A percentile compares a stretch with the other conserved stretches of the same genome.
phyloP scores from a whole-genome alignment of 192 early-diverging fungal genomes.

The Rhizophagus clarus region DNA sequence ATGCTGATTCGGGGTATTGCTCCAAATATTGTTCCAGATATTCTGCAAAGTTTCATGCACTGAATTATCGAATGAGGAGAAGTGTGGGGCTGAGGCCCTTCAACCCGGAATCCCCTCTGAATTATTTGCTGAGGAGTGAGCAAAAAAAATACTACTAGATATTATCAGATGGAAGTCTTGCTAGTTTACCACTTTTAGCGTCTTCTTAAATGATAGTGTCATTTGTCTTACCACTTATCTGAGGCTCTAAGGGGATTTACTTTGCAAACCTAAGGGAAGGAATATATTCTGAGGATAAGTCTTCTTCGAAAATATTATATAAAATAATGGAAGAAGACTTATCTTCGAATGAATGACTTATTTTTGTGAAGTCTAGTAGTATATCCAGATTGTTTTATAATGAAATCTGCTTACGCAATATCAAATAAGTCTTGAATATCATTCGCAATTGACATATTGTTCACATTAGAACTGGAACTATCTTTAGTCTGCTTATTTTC shows the following conservation, averaged over 20 bases:
- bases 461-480: no score
- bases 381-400: neutral
- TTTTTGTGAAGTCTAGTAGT: neutral
- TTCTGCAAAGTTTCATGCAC: no score
- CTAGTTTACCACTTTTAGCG: conserved; percentile 5
- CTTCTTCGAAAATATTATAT: neutral
- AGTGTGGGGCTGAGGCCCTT: conserved; percentile 17
- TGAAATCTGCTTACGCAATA: no score
- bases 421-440: no score
- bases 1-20: no score
- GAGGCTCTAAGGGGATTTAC: no score
- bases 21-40: no score
- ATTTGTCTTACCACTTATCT: no score
- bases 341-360: neutral
- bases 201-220: no score
- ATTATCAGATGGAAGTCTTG: conserved; percentile 1
- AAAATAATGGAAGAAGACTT: conserved; percentile 5
- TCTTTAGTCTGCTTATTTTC: no score
- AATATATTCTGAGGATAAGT: neutral
- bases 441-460: no score
- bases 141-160: no score
- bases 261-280: neutral
- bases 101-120: neutral
- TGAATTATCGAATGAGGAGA: conserved; percentile 8
- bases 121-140: neutral